Conservation (phyloP, 208 protist genomes). For the Strigomonas culicis region DNA sequence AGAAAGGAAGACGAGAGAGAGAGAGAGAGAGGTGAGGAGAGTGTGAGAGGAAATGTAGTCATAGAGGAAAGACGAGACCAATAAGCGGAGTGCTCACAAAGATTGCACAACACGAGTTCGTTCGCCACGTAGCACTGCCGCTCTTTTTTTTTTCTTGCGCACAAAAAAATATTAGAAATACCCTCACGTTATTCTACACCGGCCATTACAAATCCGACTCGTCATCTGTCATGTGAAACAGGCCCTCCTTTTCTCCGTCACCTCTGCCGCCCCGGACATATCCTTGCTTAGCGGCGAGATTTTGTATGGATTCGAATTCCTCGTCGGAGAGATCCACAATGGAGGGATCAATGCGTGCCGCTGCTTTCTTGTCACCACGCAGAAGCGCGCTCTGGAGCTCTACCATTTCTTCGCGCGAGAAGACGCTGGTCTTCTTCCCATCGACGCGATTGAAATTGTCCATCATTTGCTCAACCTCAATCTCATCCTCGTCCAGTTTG, state of each 20-base stretch:
- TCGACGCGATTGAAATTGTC: conserved; percentile 47
- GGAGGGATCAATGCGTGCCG: conserved; percentile 44
- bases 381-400: conserved; percentile 47
- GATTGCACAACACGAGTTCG: no score
- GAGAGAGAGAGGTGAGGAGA: no score
- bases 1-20: background rate
- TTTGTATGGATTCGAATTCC: conserved; percentile 45
- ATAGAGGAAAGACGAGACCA: no score
- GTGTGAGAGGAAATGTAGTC: no score
- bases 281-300: conserved; percentile 15
- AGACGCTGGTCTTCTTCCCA: conserved; percentile 44
- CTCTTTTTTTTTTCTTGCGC: background rate
- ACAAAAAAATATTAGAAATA: conserved; percentile 1
- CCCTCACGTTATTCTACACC: no score
- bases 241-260: background rate
- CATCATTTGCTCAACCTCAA: conserved; percentile 76
- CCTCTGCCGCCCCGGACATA: background rate
- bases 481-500: conserved; percentile 43
- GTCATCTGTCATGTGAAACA: background rate
- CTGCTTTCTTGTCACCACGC: conserved; percentile 42
- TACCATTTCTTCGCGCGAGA: conserved; percentile 58
- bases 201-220: conserved; percentile 17
- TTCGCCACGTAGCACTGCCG: no score
- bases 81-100: no score
- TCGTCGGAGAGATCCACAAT: conserved; percentile 48